Conservation (phyloP, 495 filamentous ascomycete species). For the Cetradonia linearis region DNA sequence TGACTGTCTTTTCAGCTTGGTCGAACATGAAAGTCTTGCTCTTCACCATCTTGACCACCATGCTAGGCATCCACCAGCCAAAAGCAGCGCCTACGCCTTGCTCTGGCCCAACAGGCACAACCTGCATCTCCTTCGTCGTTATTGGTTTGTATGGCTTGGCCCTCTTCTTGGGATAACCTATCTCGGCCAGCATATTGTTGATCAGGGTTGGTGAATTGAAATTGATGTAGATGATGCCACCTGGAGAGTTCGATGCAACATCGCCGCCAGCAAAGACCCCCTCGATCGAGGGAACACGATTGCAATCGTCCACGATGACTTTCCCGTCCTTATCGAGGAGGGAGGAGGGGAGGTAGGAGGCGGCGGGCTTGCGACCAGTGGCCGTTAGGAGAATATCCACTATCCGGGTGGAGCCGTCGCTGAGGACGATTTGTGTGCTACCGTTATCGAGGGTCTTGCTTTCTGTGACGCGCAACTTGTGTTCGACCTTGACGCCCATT, state of each 20-base stretch:
- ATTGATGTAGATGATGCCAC: slow-evolving; percentile 20
- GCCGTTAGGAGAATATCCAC: slow-evolving; percentile 50
- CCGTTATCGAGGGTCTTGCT: slow-evolving; percentile 9
- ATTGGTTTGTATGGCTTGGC: slow-evolving; percentile 25
- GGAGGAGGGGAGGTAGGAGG: slow-evolving; percentile 39
- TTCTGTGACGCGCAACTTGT: slow-evolving; percentile 30
- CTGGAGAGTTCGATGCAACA: slow-evolving; percentile 26
- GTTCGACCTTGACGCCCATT: slow-evolving; percentile 41
- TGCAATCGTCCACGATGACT: slow-evolving; percentile 39
- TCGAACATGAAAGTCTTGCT: slow-evolving; percentile 22
- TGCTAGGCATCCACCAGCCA: slow-evolving; percentile 27
- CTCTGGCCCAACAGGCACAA: slow-evolving; percentile 27
- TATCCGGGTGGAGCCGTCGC: slow-evolving; percentile 17
- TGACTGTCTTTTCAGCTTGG: slow-evolving; percentile 16
- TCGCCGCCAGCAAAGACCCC: slow-evolving; percentile 48
- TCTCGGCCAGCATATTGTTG: slow-evolving; percentile 19
- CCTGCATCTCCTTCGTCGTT: slow-evolving; percentile 27
- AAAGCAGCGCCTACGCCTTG: slow-evolving; percentile 25
- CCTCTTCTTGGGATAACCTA: slow-evolving; percentile 16
- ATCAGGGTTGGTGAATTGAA: slow-evolving; percentile 8
- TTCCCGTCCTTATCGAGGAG: slow-evolving; percentile 37
- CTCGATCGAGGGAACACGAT: slow-evolving; percentile 21
- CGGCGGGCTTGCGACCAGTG: slow-evolving; percentile 46
- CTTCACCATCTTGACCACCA: slow-evolving; percentile 23
- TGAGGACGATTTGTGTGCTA: slow-evolving; percentile 17